Base-by-base conservation (phyloP, 805 yeast genomes). In the Myxozyma geophila region DNA sequence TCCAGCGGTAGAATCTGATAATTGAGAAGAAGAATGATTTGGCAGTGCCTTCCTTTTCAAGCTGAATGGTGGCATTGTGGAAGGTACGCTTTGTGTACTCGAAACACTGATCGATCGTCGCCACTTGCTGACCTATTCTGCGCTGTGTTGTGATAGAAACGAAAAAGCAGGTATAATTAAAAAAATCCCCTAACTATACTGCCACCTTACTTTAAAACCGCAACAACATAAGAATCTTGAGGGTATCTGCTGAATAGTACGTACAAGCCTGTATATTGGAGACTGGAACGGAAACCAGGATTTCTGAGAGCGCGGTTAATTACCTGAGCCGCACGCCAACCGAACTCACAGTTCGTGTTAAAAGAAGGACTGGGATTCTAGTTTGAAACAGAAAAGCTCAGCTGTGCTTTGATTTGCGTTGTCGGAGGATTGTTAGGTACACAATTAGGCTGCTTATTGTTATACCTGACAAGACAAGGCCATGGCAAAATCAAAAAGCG, bases 21-120 rank as follows among this genome's bases (percentile, higher is more conserved):
- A 19, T 21, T 10, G 39, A 23, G 56, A 23, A 39, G 19, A 7
- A 8, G 23, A 7, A 19, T 17, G 15, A 33, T 40, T 43, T 5
- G 41, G 49, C 21, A 53, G 33, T 15, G n/a, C 7, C 35, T 23
- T 52, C 21, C 55, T 8, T 19, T 52, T 52, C 17, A 39, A 40
- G 19, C 33, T 52, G 13, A 52, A 15, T 6, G 55, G 55, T 7
- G 55, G 40, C 55, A 52, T 52, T 52, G 55, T 36, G 54, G 33
- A 36, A 8, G 33, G 4, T 28, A 28, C 28, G 28, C 5, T 7
- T 21, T 15, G n/a, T n/a, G 39, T 15, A 50, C 13, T 10, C 13
- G 35, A 47, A n/a, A 35, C 17, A 28, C 10, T n/a, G 40, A 21
- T 13, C 53, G 10, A 4, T n/a, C 17, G 17, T n/a, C 10, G 47